These are phyloP conservation scores for Ricinus communis DNA, from an alignment of 345 rosid species.

Conservation along the genomic window DNA sequence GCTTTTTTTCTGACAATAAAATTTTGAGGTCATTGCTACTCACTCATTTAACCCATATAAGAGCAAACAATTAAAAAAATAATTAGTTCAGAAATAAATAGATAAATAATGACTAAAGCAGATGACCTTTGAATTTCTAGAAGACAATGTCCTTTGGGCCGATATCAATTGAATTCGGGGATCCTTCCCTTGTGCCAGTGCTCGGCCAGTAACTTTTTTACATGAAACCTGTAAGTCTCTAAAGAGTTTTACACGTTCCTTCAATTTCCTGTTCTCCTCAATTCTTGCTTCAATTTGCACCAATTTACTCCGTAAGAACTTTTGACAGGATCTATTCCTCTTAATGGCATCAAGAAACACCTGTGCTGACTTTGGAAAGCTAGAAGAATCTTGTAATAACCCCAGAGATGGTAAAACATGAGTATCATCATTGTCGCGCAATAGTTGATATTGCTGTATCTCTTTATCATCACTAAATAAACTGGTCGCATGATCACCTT, in stretches of 20 bases:
- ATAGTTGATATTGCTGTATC: conserved; percentile 26
- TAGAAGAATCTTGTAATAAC: conserved; percentile 31
- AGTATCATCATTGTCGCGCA: conserved; percentile 33
- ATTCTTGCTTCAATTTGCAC: conserved; percentile 67
- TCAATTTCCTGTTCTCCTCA: conserved; percentile 78
- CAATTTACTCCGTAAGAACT: conserved; percentile 62
- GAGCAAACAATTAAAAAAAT: not conserved
- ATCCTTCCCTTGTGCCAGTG: conserved; percentile 69
- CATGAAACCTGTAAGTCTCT: conserved; percentile 74
- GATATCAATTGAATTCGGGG: conserved; percentile 72
- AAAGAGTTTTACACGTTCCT: conserved; percentile 63
- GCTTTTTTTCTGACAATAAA: not conserved
- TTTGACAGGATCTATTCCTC: conserved; percentile 83
- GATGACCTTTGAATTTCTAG: conserved; percentile 57
- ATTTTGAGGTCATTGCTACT: not conserved
- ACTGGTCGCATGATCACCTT: conserved; percentile 19
- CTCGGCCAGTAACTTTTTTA: conserved; percentile 58
- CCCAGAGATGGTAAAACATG: conserved; percentile 31
- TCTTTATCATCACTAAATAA: conserved; percentile 32
- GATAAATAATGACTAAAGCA: conserved; percentile 3
- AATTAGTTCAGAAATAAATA: not conserved
- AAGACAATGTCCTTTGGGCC: conserved; percentile 31
- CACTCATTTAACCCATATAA: not conserved
- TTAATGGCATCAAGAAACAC: conserved; percentile 67
- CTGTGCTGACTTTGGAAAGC: conserved; percentile 71